Percentiles rank a stretch among this genome's conserved stretches.
These are phyloP conservation scores for Alternaria rosae DNA, from an alignment of 2,329 filamentous ascomycete species.

Conservation along the genomic window DNA sequence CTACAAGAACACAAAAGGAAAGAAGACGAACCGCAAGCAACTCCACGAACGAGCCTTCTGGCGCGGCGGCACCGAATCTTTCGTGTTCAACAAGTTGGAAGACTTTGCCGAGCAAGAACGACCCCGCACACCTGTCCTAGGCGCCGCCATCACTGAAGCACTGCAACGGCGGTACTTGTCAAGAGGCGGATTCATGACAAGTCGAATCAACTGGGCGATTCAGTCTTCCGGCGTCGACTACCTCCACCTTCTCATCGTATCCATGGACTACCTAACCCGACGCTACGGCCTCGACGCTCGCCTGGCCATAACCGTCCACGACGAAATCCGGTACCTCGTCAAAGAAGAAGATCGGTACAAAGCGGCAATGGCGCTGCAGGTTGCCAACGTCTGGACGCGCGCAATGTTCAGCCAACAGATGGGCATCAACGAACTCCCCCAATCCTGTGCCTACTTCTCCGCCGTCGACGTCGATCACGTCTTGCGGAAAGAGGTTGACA, in stretches of 20 bases:
- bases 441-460: constrained; percentile 93
- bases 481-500: constrained; percentile 96
- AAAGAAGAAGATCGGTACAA: constrained; percentile 85
- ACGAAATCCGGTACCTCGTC: constrained; percentile 95
- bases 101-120: constrained; percentile 95
- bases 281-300: constrained; percentile 86
- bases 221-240: constrained; percentile 98
- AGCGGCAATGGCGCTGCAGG: constrained; percentile 88
- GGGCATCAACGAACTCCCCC: constrained; percentile 92
- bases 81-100: constrained; percentile 98
- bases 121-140: constrained; percentile 89
- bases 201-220: constrained; percentile 98
- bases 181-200: constrained; percentile 92
- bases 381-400: constrained; percentile 94
- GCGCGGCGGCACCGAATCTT: constrained; percentile 94
- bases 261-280: constrained; percentile 91
- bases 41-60: constrained; percentile 83
- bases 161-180: constrained; percentile 86
- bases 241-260: constrained; percentile 87
- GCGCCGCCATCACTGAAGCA: constrained; percentile 94
- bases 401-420: constrained; percentile 98
- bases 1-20: constrained; percentile 89
- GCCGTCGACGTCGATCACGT: constrained; percentile 95
- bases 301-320: constrained; percentile 91
- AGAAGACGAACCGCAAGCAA: constrained; percentile 77